Evolutionary conservation across 192 early-diverging fungal species (phyloP).

Genomic region (Rhizophagus prolifer): DNA sequence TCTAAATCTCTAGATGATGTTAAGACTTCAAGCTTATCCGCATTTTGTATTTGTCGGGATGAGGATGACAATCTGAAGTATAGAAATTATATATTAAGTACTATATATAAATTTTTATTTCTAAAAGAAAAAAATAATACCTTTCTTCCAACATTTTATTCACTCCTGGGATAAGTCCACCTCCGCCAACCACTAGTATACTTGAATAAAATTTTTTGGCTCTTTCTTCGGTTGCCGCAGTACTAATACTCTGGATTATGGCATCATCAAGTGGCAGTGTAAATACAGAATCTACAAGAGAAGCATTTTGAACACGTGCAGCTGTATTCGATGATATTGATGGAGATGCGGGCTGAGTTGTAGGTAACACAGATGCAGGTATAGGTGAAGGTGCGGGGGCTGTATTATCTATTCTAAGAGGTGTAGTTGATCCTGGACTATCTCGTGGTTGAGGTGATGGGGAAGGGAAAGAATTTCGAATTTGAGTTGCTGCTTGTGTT

Average conservation of each 20-base stretch:
- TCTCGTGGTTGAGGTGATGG: constrained; percentile 27
- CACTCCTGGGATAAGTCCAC: constrained; percentile 70
- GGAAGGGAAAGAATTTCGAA: constrained; percentile 6
- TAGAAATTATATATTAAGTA: not conserved
- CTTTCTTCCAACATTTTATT: constrained; percentile 62
- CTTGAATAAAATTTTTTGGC: constrained; percentile 70
- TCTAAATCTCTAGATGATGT: constrained; percentile 83
- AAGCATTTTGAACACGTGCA: not conserved
- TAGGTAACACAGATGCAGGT: constrained; percentile 16
- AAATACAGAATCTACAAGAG: constrained; percentile 9
- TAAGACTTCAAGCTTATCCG: constrained; percentile 66
- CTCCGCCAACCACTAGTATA: constrained; percentile 86
- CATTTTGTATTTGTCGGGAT: constrained; percentile 33
- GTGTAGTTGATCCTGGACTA: constrained; percentile 16
- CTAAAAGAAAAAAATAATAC: constrained; percentile 32
- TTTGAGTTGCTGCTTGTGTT: constrained; percentile 5
- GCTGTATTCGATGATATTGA: not conserved
- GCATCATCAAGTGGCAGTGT: constrained; percentile 60
- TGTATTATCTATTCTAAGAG: not conserved
- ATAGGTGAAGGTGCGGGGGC: constrained; percentile 36
- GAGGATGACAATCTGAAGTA: constrained; percentile 9
- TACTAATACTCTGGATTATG: constrained; percentile 67
- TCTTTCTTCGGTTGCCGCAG: constrained; percentile 66
- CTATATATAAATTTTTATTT: not conserved
- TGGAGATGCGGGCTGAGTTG: constrained; percentile 35